A percentile compares a stretch with the other conserved stretches of the same genome.
These are phyloP conservation scores for Yamadazyma conglobata DNA, from an alignment of 1,139 yeast genomes.

Conservation along the genomic window DNA sequence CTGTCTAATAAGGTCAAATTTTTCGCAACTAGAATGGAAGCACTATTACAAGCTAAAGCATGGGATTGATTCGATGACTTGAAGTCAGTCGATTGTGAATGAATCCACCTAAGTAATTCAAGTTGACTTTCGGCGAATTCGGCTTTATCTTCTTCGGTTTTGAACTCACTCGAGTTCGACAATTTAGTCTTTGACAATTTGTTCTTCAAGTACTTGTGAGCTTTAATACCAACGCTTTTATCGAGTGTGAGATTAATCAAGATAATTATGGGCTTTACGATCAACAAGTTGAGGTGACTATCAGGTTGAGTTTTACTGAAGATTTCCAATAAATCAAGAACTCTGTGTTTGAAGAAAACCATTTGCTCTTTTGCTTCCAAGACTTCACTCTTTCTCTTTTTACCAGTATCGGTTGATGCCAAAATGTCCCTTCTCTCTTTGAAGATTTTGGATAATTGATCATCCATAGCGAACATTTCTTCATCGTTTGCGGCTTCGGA, in stretches of 20 bases:
- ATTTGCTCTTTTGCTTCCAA: slow-evolving; percentile 76
- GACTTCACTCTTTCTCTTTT: slow-evolving; percentile 66
- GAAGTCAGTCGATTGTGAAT: slow-evolving; percentile 38
- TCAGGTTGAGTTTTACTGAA: slow-evolving; percentile 49
- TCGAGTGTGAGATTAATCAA: slow-evolving; percentile 68
- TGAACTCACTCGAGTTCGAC: slow-evolving; percentile 3
- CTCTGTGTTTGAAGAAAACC: slow-evolving; percentile 72
- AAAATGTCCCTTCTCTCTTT: slow-evolving; percentile 71
- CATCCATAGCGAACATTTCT: slow-evolving; percentile 94
- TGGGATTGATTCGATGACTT: slow-evolving; percentile 49
- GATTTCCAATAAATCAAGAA: slow-evolving; percentile 70
- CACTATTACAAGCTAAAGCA: slow-evolving; percentile 55
- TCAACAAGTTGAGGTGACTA: slow-evolving; percentile 38
- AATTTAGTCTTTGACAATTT: slow-evolving; percentile 56
- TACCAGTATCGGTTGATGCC: slow-evolving; percentile 50
- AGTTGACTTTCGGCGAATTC: slow-evolving; percentile 21
- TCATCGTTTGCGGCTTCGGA: slow-evolving; percentile 94
- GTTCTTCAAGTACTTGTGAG: slow-evolving; percentile 65
- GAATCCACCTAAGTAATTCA: slow-evolving; percentile 29
- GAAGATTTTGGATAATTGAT: slow-evolving; percentile 77
- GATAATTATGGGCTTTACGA: slow-evolving; percentile 58
- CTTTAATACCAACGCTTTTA: slow-evolving; percentile 65
- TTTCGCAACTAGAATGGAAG: slow-evolving; percentile 61
- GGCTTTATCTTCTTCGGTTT: slow-evolving; percentile 14
- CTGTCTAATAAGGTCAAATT: slow-evolving; percentile 40